Percentiles rank a stretch among this genome's conserved stretches.
Conservation (phyloP, 495 filamentous ascomycete genomes). For the Lentithecium fluviatile region DNA sequence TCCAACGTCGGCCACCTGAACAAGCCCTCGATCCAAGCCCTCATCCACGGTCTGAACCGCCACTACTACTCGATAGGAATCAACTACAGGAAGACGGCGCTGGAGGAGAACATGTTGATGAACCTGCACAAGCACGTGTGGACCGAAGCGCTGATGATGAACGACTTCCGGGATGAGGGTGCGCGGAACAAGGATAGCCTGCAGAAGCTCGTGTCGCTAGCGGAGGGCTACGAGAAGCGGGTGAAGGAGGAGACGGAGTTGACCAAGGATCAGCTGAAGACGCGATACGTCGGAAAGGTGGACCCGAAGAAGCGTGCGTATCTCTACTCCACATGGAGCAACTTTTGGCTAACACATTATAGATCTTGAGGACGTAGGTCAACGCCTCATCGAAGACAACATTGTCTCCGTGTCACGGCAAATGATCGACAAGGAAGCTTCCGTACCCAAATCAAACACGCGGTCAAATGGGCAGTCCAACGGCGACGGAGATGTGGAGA, state of each 20-base stretch:
- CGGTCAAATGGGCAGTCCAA: slow-evolving; percentile 54
- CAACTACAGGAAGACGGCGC: slow-evolving; percentile 93
- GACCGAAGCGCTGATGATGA: slow-evolving; percentile 97
- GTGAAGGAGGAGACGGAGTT: slow-evolving; percentile 98
- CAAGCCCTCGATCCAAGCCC: slow-evolving; percentile 98
- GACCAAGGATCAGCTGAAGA: slow-evolving; percentile 96
- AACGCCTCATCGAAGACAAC: slow-evolving; percentile 96
- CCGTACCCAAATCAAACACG: slow-evolving; percentile 53
- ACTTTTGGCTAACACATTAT: slow-evolving; percentile 30
- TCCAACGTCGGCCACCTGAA: slow-evolving; percentile 97
- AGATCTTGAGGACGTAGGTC: slow-evolving; percentile 93
- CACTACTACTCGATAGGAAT: slow-evolving; percentile 99
- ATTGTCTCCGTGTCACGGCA: slow-evolving; percentile 93
- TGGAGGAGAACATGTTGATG: slow-evolving; percentile 99
- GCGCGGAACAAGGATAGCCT: slow-evolving; percentile 79
- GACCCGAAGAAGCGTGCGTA: slow-evolving; percentile 92
- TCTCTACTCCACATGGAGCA: background rate
- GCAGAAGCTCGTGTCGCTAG: slow-evolving; percentile 80
- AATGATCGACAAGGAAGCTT: slow-evolving; percentile 99
- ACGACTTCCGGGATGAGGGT: slow-evolving; percentile 85
- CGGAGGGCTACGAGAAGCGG: slow-evolving; percentile 96
- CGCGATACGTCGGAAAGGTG: slow-evolving; percentile 96
- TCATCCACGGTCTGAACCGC: slow-evolving; percentile 95
- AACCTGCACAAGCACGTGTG: slow-evolving; percentile 99
- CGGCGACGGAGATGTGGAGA: slow-evolving; percentile 49